Evolutionary conservation across 208 protist species (phyloP), one percentile per base, ranked within the genome.

Genomic region (Acanthamoeba pearcei): DNA sequence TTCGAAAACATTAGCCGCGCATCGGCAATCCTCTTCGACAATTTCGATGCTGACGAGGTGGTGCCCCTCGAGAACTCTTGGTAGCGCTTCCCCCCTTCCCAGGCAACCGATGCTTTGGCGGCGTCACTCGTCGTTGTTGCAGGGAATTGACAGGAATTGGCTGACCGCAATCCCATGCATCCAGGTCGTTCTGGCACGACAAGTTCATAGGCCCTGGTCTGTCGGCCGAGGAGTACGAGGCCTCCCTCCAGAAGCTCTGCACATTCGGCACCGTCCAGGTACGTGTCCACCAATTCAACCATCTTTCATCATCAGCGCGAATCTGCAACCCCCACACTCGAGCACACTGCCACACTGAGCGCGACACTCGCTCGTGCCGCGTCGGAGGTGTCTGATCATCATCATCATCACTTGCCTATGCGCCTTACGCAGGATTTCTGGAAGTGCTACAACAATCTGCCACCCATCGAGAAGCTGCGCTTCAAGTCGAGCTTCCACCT

Each of bases 371-470:
- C 46, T 49, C 46, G 46, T 5, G 32, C 22, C 72, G 19, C 46
- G 74, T 24, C 24, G 74, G 15, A 38, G 38, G 38, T 72, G n/a
- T 72, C 29, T 72, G 10, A 38, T 38, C 35, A 72, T 72, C 29
- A 13, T 38, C 24, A 1, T 72, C 29, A 72, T 35, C n/a, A 6
- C 6, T 72, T 32, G 66, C 66, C 13, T 3, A 38, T 24, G 15
- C 70, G 15, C 70, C 42, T 17, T 13, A 17, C 64, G 29, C 29
- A 95, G 91, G 91, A 95, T 46, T 95, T 95, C 62, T 95, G 91
- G 91, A 88, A 83, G 74, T 88, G 74, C 74, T 95, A 70, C 91
- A 95, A 95, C 51, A 95, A 95, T 55, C 74, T 95, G 46, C 91
- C 91, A 10, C 91, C 91, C n/a, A 53, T 95, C 24, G 76, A 95